phyloP scores from a whole-genome alignment of 1,284 basidiomycete genomes.

The Vanrija sp. region DNA sequence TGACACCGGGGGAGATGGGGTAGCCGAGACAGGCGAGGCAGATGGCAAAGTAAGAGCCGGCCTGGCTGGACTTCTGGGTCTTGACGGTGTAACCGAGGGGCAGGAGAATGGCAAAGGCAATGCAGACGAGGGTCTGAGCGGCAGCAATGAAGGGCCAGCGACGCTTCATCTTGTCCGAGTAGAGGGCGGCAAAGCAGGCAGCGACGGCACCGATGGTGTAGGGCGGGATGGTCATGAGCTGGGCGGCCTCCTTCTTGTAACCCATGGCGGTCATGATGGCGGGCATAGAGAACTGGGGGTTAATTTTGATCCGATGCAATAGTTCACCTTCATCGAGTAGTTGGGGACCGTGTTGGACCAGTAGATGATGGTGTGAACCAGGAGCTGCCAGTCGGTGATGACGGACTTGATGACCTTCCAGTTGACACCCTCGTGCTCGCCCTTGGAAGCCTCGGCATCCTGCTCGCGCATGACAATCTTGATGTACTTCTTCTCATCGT shows the following conservation, averaged over 20 bases:
- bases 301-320: no score
- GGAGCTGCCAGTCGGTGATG: slow-evolving; percentile 10
- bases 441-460: not conserved
- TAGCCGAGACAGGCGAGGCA: slow-evolving; percentile 31
- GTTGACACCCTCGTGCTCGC: not conserved
- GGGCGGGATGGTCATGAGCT: slow-evolving; percentile 33
- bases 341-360: slow-evolving; percentile 10
- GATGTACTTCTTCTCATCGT: slow-evolving; percentile 9
- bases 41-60: slow-evolving; percentile 17
- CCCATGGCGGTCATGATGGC: slow-evolving; percentile 25
- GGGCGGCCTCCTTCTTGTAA: slow-evolving; percentile 21
- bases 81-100: slow-evolving; percentile 1
- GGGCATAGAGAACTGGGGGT: slow-evolving; percentile 18
- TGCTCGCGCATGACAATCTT: not conserved
- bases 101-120: slow-evolving; percentile 18
- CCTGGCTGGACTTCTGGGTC: slow-evolving; percentile 19
- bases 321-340: slow-evolving; percentile 3
- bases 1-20: slow-evolving; percentile 26
- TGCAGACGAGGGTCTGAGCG: slow-evolving; percentile 5
- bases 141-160: slow-evolving; percentile 21
- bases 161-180: slow-evolving; percentile 16
- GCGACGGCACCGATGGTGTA: slow-evolving; percentile 24
- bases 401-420: not conserved
- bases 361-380: slow-evolving; percentile 7
- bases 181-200: slow-evolving; percentile 18